Base-by-base conservation (phyloP, 2,329 filamentous ascomycete species). In the Pestalotiopsis sp. region DNA sequence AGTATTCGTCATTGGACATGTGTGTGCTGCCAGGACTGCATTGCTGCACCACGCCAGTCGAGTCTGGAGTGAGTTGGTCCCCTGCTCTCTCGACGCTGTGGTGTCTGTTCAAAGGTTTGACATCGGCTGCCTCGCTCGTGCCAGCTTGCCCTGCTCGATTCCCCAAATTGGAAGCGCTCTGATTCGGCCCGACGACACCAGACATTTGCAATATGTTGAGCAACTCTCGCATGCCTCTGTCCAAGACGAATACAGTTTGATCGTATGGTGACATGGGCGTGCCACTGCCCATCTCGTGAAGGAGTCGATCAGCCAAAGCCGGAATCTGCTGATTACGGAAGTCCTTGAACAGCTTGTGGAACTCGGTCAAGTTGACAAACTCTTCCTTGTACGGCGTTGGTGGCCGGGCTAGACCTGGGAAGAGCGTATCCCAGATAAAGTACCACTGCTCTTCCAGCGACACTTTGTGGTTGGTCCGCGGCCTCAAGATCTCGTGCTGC, bases 371-470 rank as follows among this genome's bases (percentile, higher is more conserved):
- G 24, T 63, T 63, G 40, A 63, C 13, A 30, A 63, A 63, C 22
- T 63, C 60, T 13, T 63, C 60, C 35, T 63, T 44, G 17, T 63
- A 63, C 4, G 60, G 60, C 17, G 60, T 48, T 2, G 40, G n/a
- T n/a, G 60, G 60, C 22, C 60, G n/a, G 22, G 26, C 17, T 30
- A 35, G 17, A 14, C 60, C 38, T 14, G 38, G 60, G 17, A 63
- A 63, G 11, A 63, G 60, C 10, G 24, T 48, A 14, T 63, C 60
- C 60, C 60, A 63, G n/a, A 63, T 63, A 39, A 52, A 44, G 26
- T 24, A 63, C 60, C 60, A 63, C 39, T 63, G 60, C 20, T 63
- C 60, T 9, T 52, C 60, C 3, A 52, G 60, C n/a, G 60, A 63
- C 3, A 63, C 20, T 63, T 52, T 44, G 22, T 44, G 40, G 60